These are phyloP conservation scores for Phytophthora idaei DNA, from an alignment of 352 stramenopile species.

Conservation along the genomic window DNA sequence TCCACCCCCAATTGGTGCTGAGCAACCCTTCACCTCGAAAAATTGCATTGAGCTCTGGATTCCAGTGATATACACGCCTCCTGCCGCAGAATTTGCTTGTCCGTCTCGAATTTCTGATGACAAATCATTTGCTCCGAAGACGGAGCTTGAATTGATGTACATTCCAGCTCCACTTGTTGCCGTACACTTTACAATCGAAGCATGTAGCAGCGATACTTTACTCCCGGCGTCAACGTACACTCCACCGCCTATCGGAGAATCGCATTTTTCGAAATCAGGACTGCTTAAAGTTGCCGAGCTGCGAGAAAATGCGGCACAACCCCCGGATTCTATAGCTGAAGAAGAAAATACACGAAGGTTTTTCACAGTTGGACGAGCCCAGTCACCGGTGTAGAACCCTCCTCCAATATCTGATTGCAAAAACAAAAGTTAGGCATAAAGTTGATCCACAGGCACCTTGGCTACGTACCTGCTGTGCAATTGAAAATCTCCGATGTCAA, in stretches of 20 bases:
- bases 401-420: constrained; percentile 31
- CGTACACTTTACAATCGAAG: constrained; percentile 12
- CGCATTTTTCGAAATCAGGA: constrained; percentile 15
- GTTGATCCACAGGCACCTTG: neutral
- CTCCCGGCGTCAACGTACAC: constrained; percentile 21
- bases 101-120: constrained; percentile 21
- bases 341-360: constrained; percentile 21
- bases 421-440: neutral
- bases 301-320: constrained; percentile 34
- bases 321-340: constrained; percentile 25
- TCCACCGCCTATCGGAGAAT: constrained; percentile 36
- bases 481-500: constrained; percentile 28
- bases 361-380: constrained; percentile 19
- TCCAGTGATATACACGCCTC: constrained; percentile 41
- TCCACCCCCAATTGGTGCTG: constrained; percentile 33
- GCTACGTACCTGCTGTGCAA: constrained; percentile 42
- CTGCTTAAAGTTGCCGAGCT: constrained; percentile 20
- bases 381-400: constrained; percentile 39
- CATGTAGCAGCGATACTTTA: constrained; percentile 18
- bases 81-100: constrained; percentile 22
- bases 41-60: constrained; percentile 28
- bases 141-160: constrained; percentile 37
- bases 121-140: constrained; percentile 13
- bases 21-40: constrained; percentile 31
- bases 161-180: constrained; percentile 36